Percentiles rank a stretch among this genome's conserved stretches.
Conservation (phyloP, 495 filamentous ascomycete genomes). For the Tricharina praecox region DNA sequence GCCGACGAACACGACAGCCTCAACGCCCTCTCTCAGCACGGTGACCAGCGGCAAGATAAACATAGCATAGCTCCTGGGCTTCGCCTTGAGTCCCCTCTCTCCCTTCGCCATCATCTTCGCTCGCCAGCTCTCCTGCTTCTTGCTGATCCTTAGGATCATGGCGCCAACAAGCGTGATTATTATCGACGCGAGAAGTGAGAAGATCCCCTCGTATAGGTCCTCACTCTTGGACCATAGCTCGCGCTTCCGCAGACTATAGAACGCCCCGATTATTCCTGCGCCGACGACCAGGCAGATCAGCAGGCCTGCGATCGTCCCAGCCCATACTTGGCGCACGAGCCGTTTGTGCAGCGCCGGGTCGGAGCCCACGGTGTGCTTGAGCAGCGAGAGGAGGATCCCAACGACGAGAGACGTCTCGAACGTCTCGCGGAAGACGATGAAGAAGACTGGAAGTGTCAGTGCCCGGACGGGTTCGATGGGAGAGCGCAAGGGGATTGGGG, state of each 20-base stretch:
- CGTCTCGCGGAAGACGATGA: constrained; percentile 56
- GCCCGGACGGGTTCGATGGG: not conserved
- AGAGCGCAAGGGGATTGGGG: not conserved
- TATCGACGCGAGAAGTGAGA: constrained; percentile 42
- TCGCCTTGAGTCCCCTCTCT: constrained; percentile 35
- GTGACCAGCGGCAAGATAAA: constrained; percentile 58
- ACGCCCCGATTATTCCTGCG: constrained; percentile 46
- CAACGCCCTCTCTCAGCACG: constrained; percentile 50
- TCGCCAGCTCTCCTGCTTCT: constrained; percentile 55
- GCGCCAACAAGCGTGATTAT: constrained; percentile 58
- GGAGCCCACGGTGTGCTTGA: constrained; percentile 39
- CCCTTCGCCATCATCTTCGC: constrained; percentile 44
- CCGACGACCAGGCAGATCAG: constrained; percentile 43
- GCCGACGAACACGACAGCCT: constrained; percentile 54
- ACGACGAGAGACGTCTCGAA: constrained; percentile 52
- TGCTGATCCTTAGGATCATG: constrained; percentile 52
- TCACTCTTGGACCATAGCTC: constrained; percentile 42
- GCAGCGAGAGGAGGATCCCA: constrained; percentile 51
- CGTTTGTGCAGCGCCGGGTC: constrained; percentile 11
- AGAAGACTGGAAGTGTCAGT: constrained; percentile 42
- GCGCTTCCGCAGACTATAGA: constrained; percentile 44
- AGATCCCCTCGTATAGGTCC: constrained; percentile 51
- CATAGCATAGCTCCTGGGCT: constrained; percentile 47
- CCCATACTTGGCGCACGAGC: constrained; percentile 36
- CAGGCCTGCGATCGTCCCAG: constrained; percentile 38